Evolutionary conservation across 345 rosid genomes (phyloP), one percentile per base, ranked within the genome.

Genomic region (Balakata baccata): DNA sequence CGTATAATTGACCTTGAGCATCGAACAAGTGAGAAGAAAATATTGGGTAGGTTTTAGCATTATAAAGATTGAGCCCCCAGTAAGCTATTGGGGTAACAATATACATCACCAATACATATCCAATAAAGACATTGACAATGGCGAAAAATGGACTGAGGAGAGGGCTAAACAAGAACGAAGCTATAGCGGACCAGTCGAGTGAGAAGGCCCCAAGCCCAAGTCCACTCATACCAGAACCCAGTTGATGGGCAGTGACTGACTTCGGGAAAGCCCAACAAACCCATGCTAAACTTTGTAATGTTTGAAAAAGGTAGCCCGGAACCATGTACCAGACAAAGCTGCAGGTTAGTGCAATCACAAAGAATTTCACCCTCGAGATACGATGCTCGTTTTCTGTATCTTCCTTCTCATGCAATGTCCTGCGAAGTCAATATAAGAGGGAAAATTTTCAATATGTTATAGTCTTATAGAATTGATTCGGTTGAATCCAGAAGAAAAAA

Each of bases 341-440:
- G 6, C 80, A 81, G 11, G 74, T 12, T 23, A 85, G 37, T 39
- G 84, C 86, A 16, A 83, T 71, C 64, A 72, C 56, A 50, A 85
- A 85, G 81, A 85, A 85, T 68, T 77, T 79, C 66, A 78, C 74
- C 68, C 88, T 65, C 0, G 86, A 72, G 11, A 77, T 11, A 13
- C 74, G 34, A 2, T 29, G 2, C 34, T 29, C 77, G 17, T 78
- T 64, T n/a, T 71, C 56, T 2, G 34, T 39, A 3, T 64, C 75
- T 49, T 83, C 86, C 17, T 73, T 75, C 71, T 85, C 86, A 60
- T 83, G 88, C 54, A 85, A 45, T 22, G 86, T 75, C 77, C 85
- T 83, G 82, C 54, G 68, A 23, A 57, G 16, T 41, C 20, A 20
- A 1, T 29, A 1, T 29, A 29, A 29, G 34, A 29, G 34, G 34